Evolutionary conservation across 225 moss, liverwort and hornwort genomes (phyloP).

Genomic region (Takakia lepidozioides): DNA sequence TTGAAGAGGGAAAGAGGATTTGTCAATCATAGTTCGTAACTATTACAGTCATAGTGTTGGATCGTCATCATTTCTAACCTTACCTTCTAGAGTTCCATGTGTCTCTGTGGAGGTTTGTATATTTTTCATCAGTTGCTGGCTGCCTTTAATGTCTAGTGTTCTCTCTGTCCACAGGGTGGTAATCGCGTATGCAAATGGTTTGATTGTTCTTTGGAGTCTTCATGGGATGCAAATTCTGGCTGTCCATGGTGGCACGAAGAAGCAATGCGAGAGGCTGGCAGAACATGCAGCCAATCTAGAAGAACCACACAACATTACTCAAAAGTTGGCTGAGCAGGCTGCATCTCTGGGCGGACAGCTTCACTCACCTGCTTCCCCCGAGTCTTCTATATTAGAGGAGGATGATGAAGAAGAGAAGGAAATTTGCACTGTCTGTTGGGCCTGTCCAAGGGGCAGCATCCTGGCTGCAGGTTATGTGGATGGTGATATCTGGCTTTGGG

Average conservation of each 20-base stretch:
- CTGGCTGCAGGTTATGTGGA: constrained; percentile 79
- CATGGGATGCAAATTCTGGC: constrained; percentile 79
- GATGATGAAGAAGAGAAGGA: constrained; percentile 86
- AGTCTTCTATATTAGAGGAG: constrained; percentile 28
- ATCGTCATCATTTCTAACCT: no score
- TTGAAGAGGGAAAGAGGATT: no score
- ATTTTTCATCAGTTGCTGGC: no score
- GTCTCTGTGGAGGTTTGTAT: no score
- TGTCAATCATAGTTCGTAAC: no score
- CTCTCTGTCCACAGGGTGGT: constrained; percentile 61
- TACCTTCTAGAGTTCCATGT: no score
- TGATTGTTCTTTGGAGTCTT: constrained; percentile 86
- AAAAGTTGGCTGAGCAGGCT: constrained; percentile 40
- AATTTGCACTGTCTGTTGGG: constrained; percentile 89
- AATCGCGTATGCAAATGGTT: constrained; percentile 86
- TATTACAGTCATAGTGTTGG: no score
- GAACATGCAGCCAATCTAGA: constrained; percentile 44
- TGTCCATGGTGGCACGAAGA: constrained; percentile 83
- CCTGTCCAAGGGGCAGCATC: constrained; percentile 68
- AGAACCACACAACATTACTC: constrained; percentile 43
- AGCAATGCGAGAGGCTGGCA: constrained; percentile 53
- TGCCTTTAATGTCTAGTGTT: no score
- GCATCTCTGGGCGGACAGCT: constrained; percentile 43
- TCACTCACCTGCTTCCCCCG: constrained; percentile 22
- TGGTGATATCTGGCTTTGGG: constrained; percentile 90